A percentile compares a stretch with the other conserved stretches of the same genome.
These are phyloP conservation scores for Grosmannia penicillata DNA, from an alignment of 2,329 filamentous ascomycete genomes.

Conservation along the genomic window DNA sequence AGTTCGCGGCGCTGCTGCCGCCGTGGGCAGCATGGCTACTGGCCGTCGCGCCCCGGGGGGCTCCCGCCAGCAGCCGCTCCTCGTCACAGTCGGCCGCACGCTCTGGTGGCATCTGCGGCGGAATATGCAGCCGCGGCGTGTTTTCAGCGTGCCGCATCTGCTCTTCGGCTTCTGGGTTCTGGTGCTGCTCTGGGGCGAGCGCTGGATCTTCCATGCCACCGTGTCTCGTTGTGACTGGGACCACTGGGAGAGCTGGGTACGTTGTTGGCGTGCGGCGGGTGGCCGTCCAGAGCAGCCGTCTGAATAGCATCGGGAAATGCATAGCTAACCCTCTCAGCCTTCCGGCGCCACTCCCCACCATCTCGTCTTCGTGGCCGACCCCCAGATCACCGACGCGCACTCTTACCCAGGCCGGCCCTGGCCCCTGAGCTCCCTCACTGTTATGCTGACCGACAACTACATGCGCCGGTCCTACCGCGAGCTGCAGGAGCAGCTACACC, in stretches of 20 bases:
- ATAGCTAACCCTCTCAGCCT: constrained; percentile 40
- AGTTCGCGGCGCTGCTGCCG: too few species aligned
- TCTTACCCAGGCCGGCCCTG: constrained; percentile 75
- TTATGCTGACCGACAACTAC: constrained; percentile 71
- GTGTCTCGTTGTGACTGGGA: constrained; percentile 67
- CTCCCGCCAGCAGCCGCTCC: constrained; percentile 19
- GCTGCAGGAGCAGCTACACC: constrained; percentile 61
- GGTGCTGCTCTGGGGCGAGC: constrained; percentile 72
- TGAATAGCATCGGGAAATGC: too few species aligned
- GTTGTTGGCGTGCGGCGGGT: too few species aligned
- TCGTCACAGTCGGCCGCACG: constrained; percentile 7
- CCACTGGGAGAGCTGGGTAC: constrained; percentile 86
- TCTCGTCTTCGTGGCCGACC: constrained; percentile 74
- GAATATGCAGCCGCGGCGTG: constrained; percentile 34
- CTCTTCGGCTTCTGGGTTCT: constrained; percentile 62
- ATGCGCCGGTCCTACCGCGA: constrained; percentile 68
- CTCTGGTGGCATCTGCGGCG: constrained; percentile 18
- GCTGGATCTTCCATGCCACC: constrained; percentile 56
- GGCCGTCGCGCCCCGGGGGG: constrained; percentile 10
- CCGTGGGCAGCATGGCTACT: too few species aligned
- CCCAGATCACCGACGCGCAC: constrained; percentile 83
- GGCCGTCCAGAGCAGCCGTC: too few species aligned
- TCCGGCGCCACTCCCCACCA: constrained; percentile 65
- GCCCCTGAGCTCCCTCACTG: constrained; percentile 38
- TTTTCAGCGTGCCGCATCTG: constrained; percentile 50